Conservation (phyloP, 108 stramenopile species). For the Skeletonema menzelii region DNA sequence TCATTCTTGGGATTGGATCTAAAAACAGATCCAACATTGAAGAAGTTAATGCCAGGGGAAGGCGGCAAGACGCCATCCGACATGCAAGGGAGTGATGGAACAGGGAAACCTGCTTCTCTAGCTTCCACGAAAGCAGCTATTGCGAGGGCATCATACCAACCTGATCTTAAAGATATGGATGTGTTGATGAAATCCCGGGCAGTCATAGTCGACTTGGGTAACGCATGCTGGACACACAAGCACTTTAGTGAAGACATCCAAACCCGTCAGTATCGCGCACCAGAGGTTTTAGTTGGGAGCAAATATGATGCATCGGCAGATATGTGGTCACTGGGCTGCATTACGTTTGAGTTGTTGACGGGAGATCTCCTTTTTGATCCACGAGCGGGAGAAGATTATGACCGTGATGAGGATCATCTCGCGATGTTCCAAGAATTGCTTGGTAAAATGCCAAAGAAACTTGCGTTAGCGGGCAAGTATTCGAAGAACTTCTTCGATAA, state of each 20-base stretch:
- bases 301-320: slow-evolving; percentile 97
- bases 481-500: slow-evolving; percentile 96
- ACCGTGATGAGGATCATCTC: slow-evolving; percentile 98
- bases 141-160: slow-evolving; percentile 55
- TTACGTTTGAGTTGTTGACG: slow-evolving; percentile 90
- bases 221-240: slow-evolving; percentile 94
- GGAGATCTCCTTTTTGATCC: slow-evolving; percentile 96
- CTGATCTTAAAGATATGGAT: slow-evolving; percentile 71
- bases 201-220: slow-evolving; percentile 97
- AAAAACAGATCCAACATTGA: slow-evolving; percentile 35
- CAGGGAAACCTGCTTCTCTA: slow-evolving; percentile 50
- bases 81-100: slow-evolving; percentile 46
- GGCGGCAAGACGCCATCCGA: slow-evolving; percentile 30
- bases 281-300: slow-evolving; percentile 94
- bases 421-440: slow-evolving; percentile 98
- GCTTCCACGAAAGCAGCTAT: slow-evolving; percentile 44
- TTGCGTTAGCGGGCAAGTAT: slow-evolving; percentile 87
- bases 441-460: slow-evolving; percentile 93
- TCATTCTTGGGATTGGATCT: slow-evolving; percentile 76
- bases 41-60: slow-evolving; percentile 28
- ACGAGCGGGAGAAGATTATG: slow-evolving; percentile 87
- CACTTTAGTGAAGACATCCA: slow-evolving; percentile 88
- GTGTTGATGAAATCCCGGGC: slow-evolving; percentile 65
- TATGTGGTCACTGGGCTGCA: slow-evolving; percentile 95
- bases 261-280: slow-evolving; percentile 98